A percentile compares a stretch with the other conserved stretches of the same genome.
These are phyloP conservation scores for Kwoniella shandongensis DNA, from an alignment of 768 basidiomycete genomes.

Conservation along the genomic window DNA sequence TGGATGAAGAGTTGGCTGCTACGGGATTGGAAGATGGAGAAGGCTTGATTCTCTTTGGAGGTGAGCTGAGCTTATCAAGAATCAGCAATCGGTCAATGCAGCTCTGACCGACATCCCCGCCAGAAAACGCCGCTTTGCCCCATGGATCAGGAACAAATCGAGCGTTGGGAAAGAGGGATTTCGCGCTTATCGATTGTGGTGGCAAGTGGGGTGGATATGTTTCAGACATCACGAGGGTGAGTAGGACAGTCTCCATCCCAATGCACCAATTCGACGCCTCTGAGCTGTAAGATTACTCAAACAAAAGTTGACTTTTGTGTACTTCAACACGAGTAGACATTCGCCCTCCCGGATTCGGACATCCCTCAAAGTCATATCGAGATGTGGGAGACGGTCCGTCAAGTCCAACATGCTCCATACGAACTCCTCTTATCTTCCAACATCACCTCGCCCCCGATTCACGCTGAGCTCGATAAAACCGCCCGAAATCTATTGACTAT, in stretches of 20 bases:
- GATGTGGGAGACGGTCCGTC: constrained; percentile 67
- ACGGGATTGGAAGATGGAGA: constrained; percentile 65
- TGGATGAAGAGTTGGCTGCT: constrained; percentile 60
- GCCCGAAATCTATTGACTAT: constrained; percentile 61
- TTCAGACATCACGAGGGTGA: constrained; percentile 75
- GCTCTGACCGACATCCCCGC: neutral
- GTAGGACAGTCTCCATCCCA: too few species aligned
- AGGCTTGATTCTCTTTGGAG: constrained; percentile 74
- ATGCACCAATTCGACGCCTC: too few species aligned
- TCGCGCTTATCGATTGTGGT: constrained; percentile 73
- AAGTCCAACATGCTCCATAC: constrained; percentile 65
- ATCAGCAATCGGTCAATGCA: neutral
- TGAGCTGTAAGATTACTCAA: too few species aligned
- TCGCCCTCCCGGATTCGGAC: constrained; percentile 63
- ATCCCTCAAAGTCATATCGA: constrained; percentile 61
- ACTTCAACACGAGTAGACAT: constrained; percentile 57
- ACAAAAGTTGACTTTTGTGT: neutral
- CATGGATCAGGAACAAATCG: constrained; percentile 78
- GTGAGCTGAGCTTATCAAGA: constrained; percentile 56
- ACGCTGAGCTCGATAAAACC: constrained; percentile 52
- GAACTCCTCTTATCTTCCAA: constrained; percentile 56
- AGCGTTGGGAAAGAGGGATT: constrained; percentile 60
- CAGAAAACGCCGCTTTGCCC: constrained; percentile 82
- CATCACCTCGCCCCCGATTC: constrained; percentile 7
- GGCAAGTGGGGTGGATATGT: constrained; percentile 71